These are phyloP conservation scores for Luffa aegyptiaca DNA, from an alignment of 306 rosid genomes.

Conservation along the genomic window DNA sequence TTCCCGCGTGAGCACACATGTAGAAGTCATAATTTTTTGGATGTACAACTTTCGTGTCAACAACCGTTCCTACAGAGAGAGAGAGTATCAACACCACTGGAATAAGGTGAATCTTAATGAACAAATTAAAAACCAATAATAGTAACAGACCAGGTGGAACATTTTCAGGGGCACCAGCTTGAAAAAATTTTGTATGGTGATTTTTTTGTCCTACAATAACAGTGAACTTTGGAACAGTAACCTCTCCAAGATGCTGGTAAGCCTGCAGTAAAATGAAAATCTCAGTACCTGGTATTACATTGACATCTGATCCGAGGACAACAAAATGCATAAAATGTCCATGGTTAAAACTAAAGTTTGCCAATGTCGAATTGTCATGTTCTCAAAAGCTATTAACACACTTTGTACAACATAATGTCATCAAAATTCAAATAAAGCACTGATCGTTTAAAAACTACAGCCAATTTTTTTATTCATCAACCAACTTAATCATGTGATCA, in stretches of 20 bases:
- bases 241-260: constrained; percentile 65
- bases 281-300: background rate
- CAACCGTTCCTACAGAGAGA: constrained; percentile 64
- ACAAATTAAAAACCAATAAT: background rate
- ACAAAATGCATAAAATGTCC: constrained; percentile 2
- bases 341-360: background rate
- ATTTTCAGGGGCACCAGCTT: constrained; percentile 42
- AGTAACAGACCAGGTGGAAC: constrained; percentile 73
- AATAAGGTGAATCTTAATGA: background rate
- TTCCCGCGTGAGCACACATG: constrained; percentile 84
- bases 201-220: constrained; percentile 80
- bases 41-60: constrained; percentile 67
- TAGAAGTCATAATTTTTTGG: constrained; percentile 75
- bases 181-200: constrained; percentile 75
- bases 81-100: constrained; percentile 3
- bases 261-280: constrained; percentile 41
- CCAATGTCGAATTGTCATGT: background rate
- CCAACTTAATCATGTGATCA: background rate
- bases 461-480: background rate
- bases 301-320: constrained; percentile 1
- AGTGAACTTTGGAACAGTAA: constrained; percentile 59
- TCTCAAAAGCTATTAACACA: background rate
- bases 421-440: background rate
- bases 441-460: background rate
- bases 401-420: background rate